Evolutionary conservation across 331 rosid species (phyloP).

Genomic region (Rosa hybrid): DNA sequence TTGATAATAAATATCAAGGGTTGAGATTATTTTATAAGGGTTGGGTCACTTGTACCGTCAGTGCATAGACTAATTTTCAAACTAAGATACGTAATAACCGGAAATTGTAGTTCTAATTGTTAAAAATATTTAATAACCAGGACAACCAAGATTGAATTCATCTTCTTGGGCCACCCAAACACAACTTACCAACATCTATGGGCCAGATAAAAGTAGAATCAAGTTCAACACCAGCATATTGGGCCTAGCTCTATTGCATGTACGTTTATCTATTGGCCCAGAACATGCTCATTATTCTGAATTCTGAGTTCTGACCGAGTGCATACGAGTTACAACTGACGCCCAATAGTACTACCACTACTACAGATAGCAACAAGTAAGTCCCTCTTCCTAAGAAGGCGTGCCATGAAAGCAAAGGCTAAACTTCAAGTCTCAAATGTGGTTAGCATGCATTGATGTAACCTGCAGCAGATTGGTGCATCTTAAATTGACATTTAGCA

Average conservation of each 20-base stretch:
- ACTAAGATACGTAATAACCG: too few relatives aligned
- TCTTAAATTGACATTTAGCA: background rate
- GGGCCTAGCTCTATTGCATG: background rate
- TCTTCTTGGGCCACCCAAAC: background rate
- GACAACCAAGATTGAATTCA: too few relatives aligned
- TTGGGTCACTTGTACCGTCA: too few relatives aligned
- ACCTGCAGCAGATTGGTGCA: background rate
- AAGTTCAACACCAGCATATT: background rate
- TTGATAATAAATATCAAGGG: too few relatives aligned
- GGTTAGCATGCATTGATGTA: background rate
- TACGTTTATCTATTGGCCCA: background rate
- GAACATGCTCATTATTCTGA: background rate
- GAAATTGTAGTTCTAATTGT: too few relatives aligned
- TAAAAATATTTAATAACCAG: too few relatives aligned
- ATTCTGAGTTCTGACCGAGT: background rate
- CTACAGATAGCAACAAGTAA: background rate
- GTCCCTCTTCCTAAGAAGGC: background rate
- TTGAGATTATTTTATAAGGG: too few relatives aligned
- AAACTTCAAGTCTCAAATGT: background rate
- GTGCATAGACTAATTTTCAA: too few relatives aligned
- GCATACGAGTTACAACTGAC: background rate
- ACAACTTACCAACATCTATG: background rate
- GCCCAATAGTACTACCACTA: background rate
- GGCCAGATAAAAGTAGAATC: background rate
- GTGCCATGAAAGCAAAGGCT: constrained; percentile 9